Evolutionary conservation across 2,329 filamentous ascomycete species (phyloP), one percentile per base, ranked within the genome.

Genomic region (Penicillium corylophilum): DNA sequence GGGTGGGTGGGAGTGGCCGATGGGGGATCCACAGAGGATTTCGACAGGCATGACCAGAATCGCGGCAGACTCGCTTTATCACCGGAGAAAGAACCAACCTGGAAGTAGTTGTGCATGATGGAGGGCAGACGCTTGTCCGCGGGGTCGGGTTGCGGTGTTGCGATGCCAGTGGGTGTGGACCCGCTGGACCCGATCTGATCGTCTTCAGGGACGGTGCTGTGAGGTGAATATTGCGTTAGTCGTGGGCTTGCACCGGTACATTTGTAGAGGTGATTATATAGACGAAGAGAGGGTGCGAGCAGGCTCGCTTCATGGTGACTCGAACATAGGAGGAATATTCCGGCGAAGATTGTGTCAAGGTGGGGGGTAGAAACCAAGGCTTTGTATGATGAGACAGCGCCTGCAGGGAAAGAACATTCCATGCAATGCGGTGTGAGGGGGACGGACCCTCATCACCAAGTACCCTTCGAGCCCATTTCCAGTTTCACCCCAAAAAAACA

Each of bases 101-200:
- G 94, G 83, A 97, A 96, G 82, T 94, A 96, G 81, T 88, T 95
- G 74, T 86, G 84, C 82, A 94, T 88, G 79, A 97, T 95, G 72
- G 91, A 90, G 63, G 94, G 94, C 71, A 95, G 81, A 76, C 94
- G 88, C 78, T 96, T 96, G 79, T 99, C 94, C 69, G 89, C 87
- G 59, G 88, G 87, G 76, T 97, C 93, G 62, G 94, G 94, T 68
- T 92, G 89, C 63, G 94, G 94, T 57, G 94, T 99, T 62, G 90
- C 89, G 72, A 95, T 84, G 68, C 92, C 91, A 64, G 92, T 95
- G 67, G 91, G 88, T 65, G 91, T 94, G 48, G 89, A 92, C 64
- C 90, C 88, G 72, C 78, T 82, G 51, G 88, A 89, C 70, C 90
- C 89, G 50, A 77, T 75, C 41, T 74, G 70, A 54, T 75, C 73